Evolutionary conservation across 495 filamentous ascomycete species (phyloP), one percentile per base, ranked within the genome.

Genomic region (Daldinia childiae): DNA sequence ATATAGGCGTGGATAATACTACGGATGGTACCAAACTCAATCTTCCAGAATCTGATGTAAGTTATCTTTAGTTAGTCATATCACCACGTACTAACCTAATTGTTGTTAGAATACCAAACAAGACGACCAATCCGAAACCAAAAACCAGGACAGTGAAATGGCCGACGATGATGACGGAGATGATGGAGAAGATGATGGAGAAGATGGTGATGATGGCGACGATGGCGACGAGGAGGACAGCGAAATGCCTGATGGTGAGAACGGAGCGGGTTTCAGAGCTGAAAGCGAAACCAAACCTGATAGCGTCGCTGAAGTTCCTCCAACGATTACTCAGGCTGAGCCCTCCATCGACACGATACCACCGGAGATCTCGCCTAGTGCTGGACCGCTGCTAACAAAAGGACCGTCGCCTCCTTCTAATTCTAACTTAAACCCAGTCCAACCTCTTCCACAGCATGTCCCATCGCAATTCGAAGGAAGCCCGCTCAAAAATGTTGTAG

Each of bases 81-180:
- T 15, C 75, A 79, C 38, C 75, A 75, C 4, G 80, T 82, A 68
- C 81, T 84, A 41, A 81, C 66, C 81, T 84, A 41, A 81, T 67
- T 9, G 71, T 79, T 73, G 58, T 75, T 79, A 69, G 82, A 78
- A 58, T 75, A 80, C 52, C 81, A 84, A 73, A 67, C 77, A 64
- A 43, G 80, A 77, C 75, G 83, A 77, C 79, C 87, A 74, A 32
- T 80, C 79, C 14, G 73, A 77, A 58, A 71, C 73, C 60, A 65
- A 79, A 57, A 78, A 81, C 63, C 75, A 82, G 66, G 77, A 84
- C 56, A 77, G 78, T 63, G 78, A 82, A 56, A 82, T 86, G 82
- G 75, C 87, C 0, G 90, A 91, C 3, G 81, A 79, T 15, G 82
- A 82, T 14, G 82, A 80, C 1, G 77, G 75, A 17, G 79, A 78